phyloP scores from a whole-genome alignment of 2,329 filamentous ascomycete genomes.

The Metarhizium sp. region DNA sequence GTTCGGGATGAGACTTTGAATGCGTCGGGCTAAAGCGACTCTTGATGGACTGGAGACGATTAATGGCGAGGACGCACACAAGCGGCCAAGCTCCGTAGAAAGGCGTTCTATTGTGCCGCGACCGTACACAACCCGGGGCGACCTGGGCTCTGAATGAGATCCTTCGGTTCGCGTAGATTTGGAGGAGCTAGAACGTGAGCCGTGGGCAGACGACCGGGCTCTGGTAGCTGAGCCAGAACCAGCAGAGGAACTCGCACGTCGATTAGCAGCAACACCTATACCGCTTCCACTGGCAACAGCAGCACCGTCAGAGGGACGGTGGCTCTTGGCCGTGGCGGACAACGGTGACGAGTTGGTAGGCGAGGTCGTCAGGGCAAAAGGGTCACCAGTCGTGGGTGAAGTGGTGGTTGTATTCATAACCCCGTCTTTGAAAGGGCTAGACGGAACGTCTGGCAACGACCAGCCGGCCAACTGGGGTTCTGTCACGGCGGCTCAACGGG shows the following conservation, averaged over 20 bases:
- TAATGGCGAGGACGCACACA: conserved; percentile 23
- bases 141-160: conserved; percentile 4
- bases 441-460: background rate
- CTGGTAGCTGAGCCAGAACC: conserved; percentile 1
- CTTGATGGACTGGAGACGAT: conserved; percentile 30
- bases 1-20: conserved; percentile 24
- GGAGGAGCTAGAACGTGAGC: background rate
- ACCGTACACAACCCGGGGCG: conserved; percentile 26
- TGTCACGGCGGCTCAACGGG: conserved; percentile 5
- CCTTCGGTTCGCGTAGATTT: conserved; percentile 4
- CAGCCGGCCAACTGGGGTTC: background rate
- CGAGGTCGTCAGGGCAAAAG: background rate
- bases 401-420: conserved; percentile 4
- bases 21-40: conserved; percentile 21
- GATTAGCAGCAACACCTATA: background rate
- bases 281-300: conserved; percentile 1
- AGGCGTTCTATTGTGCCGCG: conserved; percentile 21
- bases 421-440: background rate
- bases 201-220: background rate
- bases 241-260: conserved; percentile 1
- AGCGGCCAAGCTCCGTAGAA: conserved; percentile 22
- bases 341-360: background rate
- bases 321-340: background rate
- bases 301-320: background rate
- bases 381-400: background rate